Base-by-base conservation (phyloP, 2,329 filamentous ascomycete genomes). In the Colletotrichum sp. region DNA sequence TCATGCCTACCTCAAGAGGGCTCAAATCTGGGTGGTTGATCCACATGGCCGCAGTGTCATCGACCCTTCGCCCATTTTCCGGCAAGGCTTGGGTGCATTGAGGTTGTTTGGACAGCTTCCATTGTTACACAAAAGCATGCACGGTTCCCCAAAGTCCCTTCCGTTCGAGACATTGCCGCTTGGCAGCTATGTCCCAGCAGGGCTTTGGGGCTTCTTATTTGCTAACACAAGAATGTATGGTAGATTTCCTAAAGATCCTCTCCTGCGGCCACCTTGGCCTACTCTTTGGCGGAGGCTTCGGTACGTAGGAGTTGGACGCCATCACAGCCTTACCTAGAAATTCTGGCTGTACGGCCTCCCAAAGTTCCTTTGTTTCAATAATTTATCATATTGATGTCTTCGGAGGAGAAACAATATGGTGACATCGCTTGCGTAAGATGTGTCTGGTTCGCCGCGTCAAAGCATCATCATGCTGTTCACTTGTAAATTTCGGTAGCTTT, bases 141-240 rank as follows among this genome's bases (percentile, higher is more conserved):
- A 22, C n/a, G 44, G n/a, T 22, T 49, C 44, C 1, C n/a, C 6
- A 49, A 49, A 49, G n/a, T 49, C 44, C 44, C 1, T 22, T 22
- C 4, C 44, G 44, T 49, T 49, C 44, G 1, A 0, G n/a, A 12
- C 0, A 22, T 22, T 49, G 11, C 6, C n/a, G n/a, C n/a, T 22
- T 22, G 9, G n/a, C 25, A 25, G 25, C 25, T 25, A 25, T 25
- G 25, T n/a, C 9, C 39, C 19, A 2, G 19, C 39, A 49, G 6
- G n/a, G 1, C 0, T 49, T 2, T 49, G 11, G 19, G 6, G 44
- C n/a, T 8, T 49, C 1, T 13, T 9, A 22, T 49, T 49, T 22
- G 44, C 11, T 22, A n/a, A 13, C 2, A 22, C 44, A 22, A 1
- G 0, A 1, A 1, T 49, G n/a, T 49, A 22, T 22, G 0, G 0